Evolutionary conservation across 1,139 yeast genomes (phyloP), one percentile per base, ranked within the genome.

Genomic region (Yamadazyma jaroonii): DNA sequence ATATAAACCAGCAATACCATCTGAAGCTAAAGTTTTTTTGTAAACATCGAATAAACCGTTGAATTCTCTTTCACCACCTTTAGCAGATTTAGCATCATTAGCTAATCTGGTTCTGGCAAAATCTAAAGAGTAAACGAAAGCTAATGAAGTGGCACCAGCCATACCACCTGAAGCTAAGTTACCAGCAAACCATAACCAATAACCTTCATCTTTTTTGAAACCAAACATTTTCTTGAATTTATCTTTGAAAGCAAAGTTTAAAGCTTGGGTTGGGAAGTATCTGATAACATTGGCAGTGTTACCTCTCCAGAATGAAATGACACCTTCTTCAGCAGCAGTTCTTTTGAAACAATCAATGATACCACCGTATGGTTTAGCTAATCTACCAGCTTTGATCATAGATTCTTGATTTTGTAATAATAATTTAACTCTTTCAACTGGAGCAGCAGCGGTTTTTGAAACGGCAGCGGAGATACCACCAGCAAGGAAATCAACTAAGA

Each of bases 391-490:
- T 61, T 71, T 71, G 60, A 71, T 61, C 77, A 71, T 71, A 61
- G 71, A 76, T 55, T 71, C 76, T 60, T 71, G 77, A 62, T 71
- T 71, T 61, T 71, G 77, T 54, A 71, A 69, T 64, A 71, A 70
- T 57, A 71, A 64, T 64, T 71, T 71, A 55, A 71, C 76, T 68
- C 77, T 68, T 63, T 71, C 77, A 59, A 71, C 70, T 66, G 77
- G 77, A 53, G 77, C 76, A 53, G 76, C 76, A 40, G 75, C 76
- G 48, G 77, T 71, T 67, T 71, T 71, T 49, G 76, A 68, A 64
- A 71, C 74, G 59, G 77, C 77, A 64, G 77, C 77, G 68, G 77
- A 71, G 50, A 71, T 73, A 71, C 77, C 77, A 62, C 77, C 77
- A 13, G 29, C 17, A 27, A 27, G 29, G 29, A 27, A 27, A 27